Evolutionary conservation across 2,329 filamentous ascomycete genomes (phyloP), one percentile per base, ranked within the genome.

Genomic region (Teratosphaeria epicoccoides): DNA sequence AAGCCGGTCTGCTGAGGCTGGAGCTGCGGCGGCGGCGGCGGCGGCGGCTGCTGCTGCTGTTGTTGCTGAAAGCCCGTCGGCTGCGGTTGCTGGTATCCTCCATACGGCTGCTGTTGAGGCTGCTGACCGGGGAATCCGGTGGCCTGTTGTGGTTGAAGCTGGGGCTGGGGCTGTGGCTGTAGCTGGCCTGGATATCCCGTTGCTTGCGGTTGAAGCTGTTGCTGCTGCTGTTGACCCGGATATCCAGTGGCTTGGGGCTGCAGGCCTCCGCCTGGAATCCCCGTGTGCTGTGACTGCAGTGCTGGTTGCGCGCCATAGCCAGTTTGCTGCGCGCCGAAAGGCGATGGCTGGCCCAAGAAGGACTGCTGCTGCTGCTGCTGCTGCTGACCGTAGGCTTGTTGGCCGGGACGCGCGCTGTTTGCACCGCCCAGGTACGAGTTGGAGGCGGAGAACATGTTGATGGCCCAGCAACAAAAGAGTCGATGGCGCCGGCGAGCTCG

Each of bases 401-500:
- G 81, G 65, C 79, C 74, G 58, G 80, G 79, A 50, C 83, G 85
- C 68, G 85, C 81, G 75, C 78, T 85, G 67, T 84, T 88, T 69
- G 78, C 80, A 73, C 83, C 85, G 71, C 88, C 88, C 64, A 95
- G 73, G 71, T 84, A 96, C 58, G 87, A 84, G 75, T 87, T 94
- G 60, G 88, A 87, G 69, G 85, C 88, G 60, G 88, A 93, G 74
- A 88, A 97, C 91, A 96, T 96, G 71, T 65, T 67, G 63, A 17
- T 23, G 44, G 12, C 4, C 14, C 12, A 37, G 3, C 17, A 20
- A 20, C 4, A 5, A 40, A 40, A 40, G 20, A 40, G 33, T 29
- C 14, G 20, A 40, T 9, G 33, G 33, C 33, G 33, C 33, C 17
- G 17, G 14, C n/a, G 33, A 40, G 33, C 33, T 37, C 29, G 29